Base-by-base conservation (phyloP, 2,329 filamentous ascomycete species). In the Colletotrichum tanaceti region DNA sequence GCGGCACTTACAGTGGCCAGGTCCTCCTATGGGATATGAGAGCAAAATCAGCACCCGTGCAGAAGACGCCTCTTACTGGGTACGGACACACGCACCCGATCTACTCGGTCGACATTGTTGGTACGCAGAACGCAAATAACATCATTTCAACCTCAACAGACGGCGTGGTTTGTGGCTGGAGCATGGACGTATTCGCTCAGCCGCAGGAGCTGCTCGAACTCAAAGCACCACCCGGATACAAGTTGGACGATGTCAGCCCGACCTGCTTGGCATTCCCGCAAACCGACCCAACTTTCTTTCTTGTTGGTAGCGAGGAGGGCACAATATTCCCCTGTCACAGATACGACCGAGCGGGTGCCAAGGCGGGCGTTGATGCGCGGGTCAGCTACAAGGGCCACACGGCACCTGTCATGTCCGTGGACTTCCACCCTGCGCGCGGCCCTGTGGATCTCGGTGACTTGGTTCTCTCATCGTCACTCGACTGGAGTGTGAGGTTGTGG, bases 401-500 rank as follows among this genome's bases (percentile, higher is more conserved):
- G 16, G 96, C 94, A 4, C 96, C 96, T 0, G 94, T 99, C 75
- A 97, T 98, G 91, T 96, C 93, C 6, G 91, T 98, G 14, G 92
- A 96, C 78, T 99, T 98, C 83, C 96, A 99, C 77, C 96, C 96
- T 1, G 91, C 93, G 4, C 90, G 93, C 61, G 97, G 96, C 1
- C 94, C 94, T 3, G 91, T 99, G 59, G 97, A 99, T 79, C 89
- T 99, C 6, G 94, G 95, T 35, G 97, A 99, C 75, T 84, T 99
- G 6, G 93, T 98, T 68, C 87, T 99, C 58, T 94, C 91, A n/a
- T 92, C 93, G 4, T 95, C 92, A 50, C 85, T 99, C 9, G 96
- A 99, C 82, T 99, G 96, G 96, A 97, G 91, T 73, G 94, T 98
- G 73, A 98, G 97, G 81, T 84, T 99, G 18, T 99, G 96, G 96